Evolutionary conservation across 2,329 filamentous ascomycete genomes (phyloP).

Genomic region (Tolypocladium cylindrosporum): DNA sequence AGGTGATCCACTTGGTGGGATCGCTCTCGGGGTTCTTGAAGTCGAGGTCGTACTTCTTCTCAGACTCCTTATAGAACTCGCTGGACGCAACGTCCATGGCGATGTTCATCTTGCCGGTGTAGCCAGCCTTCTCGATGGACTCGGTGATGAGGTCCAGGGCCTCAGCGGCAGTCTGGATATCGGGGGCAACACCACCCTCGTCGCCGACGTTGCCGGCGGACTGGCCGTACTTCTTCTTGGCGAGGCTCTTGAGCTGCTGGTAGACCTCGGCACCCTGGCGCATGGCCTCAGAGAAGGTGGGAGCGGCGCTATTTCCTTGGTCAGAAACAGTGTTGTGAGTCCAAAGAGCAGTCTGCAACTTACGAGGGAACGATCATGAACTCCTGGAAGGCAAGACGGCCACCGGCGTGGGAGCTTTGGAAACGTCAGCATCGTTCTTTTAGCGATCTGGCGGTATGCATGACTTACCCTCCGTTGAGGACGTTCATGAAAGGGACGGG

Average conservation of each 20-base stretch:
- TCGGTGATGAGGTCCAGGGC: slow-evolving; percentile 93
- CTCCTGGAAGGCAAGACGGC: slow-evolving; percentile 89
- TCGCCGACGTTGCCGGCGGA: slow-evolving; percentile 98
- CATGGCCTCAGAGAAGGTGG: slow-evolving; percentile 90
- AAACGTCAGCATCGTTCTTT: slow-evolving; percentile 7
- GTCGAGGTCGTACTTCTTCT: slow-evolving; percentile 99
- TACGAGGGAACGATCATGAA: slow-evolving; percentile 89
- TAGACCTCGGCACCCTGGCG: slow-evolving; percentile 96
- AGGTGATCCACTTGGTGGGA: slow-evolving; percentile 94
- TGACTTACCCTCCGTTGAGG: slow-evolving; percentile 59
- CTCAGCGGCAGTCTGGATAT: slow-evolving; percentile 96
- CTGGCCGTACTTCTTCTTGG: slow-evolving; percentile 99
- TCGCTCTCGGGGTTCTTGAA: slow-evolving; percentile 99
- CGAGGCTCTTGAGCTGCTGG: slow-evolving; percentile 91
- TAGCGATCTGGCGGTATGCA: background rate
- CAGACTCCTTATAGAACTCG: slow-evolving; percentile 97
- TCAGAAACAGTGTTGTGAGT: slow-evolving; percentile 3
- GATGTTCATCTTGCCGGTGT: slow-evolving; percentile 93
- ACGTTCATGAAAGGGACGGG: slow-evolving; percentile 93
- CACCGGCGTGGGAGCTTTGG: slow-evolving; percentile 82
- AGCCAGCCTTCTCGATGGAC: slow-evolving; percentile 89
- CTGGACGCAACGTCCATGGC: slow-evolving; percentile 98
- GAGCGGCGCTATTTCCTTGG: slow-evolving; percentile 50
- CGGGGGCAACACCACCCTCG: slow-evolving; percentile 97
- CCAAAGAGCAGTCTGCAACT: slow-evolving; percentile 19